Base-by-base conservation (phyloP, 805 yeast species). In the Ascoidea asiatica region DNA sequence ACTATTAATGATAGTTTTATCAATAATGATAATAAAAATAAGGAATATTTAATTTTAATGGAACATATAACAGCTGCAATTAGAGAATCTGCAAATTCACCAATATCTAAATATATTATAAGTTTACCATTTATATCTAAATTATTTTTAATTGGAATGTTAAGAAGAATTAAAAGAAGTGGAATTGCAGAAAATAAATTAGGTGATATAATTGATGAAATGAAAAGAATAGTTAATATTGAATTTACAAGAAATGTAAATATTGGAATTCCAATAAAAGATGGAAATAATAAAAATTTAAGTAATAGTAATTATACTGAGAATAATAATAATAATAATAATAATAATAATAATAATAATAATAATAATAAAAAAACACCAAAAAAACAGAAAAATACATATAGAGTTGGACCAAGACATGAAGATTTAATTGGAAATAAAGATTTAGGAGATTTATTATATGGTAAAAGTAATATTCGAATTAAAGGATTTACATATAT, bases 201-300 rank as follows among this genome's bases (percentile, higher is more conserved):
- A 38, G 90, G 90, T 20, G 92, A 84, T 50, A 67, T 89, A 1
- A 67, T 85, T 21, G 95, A 86, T 56, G 95, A 88, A 55, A 68
- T 83, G 56, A 73, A 72, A 45, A 72, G 73, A 39, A 59, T 79
- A 4, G 64, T 73, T 15, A 63, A 73, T 48, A 54, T 72, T 7
- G 68, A 66, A 42, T 47, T 59, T 19, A 13, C 38, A 21, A 39
- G 43, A 33, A 17, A 21, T 19, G 39, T 44, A 18, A 44, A 42
- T 8, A 44, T 46, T 42, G 42, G 37, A 6, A 39, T 42, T 3
- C 38, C 43, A 7, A 5, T 42, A 4, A 50, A 52, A 39, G 41
- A 11, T 29, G 15, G 35, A 11, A 15, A 29, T 8, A 29, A 29
- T 29, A 29, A 29, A 11, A 29, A 29, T 11, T 7, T 7, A 7